phyloP scores from a whole-genome alignment of 805 yeast genomes.

The Hanseniaspora osmophila region DNA sequence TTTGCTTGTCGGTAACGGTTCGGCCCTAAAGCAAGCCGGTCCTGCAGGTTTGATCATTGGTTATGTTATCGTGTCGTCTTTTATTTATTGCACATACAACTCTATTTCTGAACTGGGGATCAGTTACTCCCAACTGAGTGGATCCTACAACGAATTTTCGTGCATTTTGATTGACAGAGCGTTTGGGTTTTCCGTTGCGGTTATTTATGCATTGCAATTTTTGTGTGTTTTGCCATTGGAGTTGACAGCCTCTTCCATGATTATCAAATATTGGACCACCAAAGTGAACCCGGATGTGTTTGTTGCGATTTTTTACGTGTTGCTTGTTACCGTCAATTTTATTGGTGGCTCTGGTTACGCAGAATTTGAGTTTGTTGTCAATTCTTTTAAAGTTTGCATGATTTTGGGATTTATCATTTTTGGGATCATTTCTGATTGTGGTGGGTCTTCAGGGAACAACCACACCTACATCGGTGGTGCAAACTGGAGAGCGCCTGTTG shows the following conservation, averaged over 20 bases:
- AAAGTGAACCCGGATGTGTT: conserved; percentile 40
- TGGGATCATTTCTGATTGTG: conserved; percentile 39
- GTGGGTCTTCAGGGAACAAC: conserved; percentile 40
- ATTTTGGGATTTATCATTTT: conserved; percentile 46
- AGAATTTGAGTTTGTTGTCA: conserved; percentile 52
- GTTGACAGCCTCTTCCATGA: conserved; percentile 46
- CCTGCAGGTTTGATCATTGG: conserved; percentile 50
- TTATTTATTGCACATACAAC: conserved; percentile 45
- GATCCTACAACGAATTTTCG: conserved; percentile 47
- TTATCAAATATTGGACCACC: conserved; percentile 39
- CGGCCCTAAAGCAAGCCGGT: conserved; percentile 44
- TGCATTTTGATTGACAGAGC: conserved; percentile 52
- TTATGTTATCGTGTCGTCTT: conserved; percentile 43
- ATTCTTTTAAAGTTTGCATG: conserved; percentile 43
- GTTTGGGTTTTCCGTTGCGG: conserved; percentile 58
- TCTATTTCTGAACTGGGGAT: conserved; percentile 60
- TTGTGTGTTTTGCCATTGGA: conserved; percentile 53
- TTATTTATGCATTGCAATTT: conserved; percentile 59
- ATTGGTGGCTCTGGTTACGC: conserved; percentile 49
- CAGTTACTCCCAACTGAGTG: conserved; percentile 43
- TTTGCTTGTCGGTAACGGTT: conserved; percentile 54
- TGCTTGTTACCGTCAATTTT: conserved; percentile 34
- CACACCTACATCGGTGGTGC: conserved; percentile 35
- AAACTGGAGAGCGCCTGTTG: conserved; percentile 39
- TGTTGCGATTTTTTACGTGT: conserved; percentile 39